Base-by-base conservation (phyloP, 2,329 filamentous ascomycete genomes). In the Fusarium sp. region DNA sequence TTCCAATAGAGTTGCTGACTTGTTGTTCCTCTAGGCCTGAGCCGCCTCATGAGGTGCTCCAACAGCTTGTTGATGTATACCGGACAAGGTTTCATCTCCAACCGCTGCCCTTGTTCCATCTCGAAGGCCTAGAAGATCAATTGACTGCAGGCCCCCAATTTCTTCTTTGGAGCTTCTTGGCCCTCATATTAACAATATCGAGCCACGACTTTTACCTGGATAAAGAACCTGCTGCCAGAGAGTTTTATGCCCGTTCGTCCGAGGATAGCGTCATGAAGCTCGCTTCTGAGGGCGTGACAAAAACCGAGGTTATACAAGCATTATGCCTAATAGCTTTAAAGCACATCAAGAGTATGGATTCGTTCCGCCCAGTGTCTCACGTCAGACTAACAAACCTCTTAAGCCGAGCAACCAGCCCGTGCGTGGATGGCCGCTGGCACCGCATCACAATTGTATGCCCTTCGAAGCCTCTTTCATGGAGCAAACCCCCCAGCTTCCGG, bases 381-480 rank as follows among this genome's bases (percentile, higher is more conserved):
- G 5, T 23, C 6, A 34, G 9, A 7, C 54, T 48, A 37, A 34
- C 16, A 39, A 18, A 13, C 23, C 12, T 8, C 34, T 43, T 3
- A 13, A 59, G 55, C 18, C 9, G 15, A 41, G 18, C 13, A 41
- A 3, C 46, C n/a, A 3, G 13, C 31, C n/a, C 31, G 28, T 11
- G 55, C 46, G 7, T 59, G 55, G 55, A 51, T 59, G 37, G 39
- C 16, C 12, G 43, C 51, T 13, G 55, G 55, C 3, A 16, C 34
- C 15, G 46, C 55, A 11, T 43, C 44, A 12, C 34, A 34, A 23
- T 23, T 59, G 30, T 11, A 51, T 9, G 55, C 36, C 27, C 34
- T 59, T 23, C 15, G n/a, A 6, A 12, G 12, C 18, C 36, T 53
- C n/a, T 41, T 8, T 6, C 8, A 12, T 31, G 23, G n/a, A 6